These are phyloP conservation scores for Apostasia shenzhenica DNA, from an alignment of 106 monocot genomes.

Conservation along the genomic window DNA sequence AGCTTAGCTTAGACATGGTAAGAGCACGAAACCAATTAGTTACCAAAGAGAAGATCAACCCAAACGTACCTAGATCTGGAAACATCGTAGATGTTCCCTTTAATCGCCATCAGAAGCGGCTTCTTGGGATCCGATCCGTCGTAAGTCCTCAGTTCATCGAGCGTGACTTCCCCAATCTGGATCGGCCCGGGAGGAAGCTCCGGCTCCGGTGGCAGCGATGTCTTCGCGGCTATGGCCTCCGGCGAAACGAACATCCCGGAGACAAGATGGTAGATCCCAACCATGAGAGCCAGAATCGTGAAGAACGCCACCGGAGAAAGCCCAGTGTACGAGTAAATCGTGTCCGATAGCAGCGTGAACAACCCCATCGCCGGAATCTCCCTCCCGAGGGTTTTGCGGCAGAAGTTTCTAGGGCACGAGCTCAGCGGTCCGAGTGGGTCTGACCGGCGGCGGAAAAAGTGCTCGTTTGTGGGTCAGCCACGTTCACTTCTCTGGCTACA, in stretches of 20 bases:
- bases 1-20: too few species aligned
- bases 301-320: slow-evolving; percentile 62
- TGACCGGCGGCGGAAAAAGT: too few species aligned
- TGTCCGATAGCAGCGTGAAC: slow-evolving; percentile 25
- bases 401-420: too few species aligned
- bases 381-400: neutral
- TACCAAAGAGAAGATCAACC: too few species aligned
- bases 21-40: too few species aligned
- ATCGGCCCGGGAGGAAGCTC: slow-evolving; percentile 31
- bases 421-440: too few species aligned
- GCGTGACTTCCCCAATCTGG: slow-evolving; percentile 55
- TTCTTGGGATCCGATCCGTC: slow-evolving; percentile 74
- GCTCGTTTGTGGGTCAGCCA: too few species aligned
- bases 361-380: slow-evolving; percentile 5
- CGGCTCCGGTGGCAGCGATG: neutral
- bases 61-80: slow-evolving; percentile 40
- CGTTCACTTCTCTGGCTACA: too few species aligned
- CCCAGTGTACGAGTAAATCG: slow-evolving; percentile 68
- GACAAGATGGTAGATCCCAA: slow-evolving; percentile 69
- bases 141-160: slow-evolving; percentile 53
- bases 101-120: slow-evolving; percentile 75
- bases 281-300: slow-evolving; percentile 71
- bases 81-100: slow-evolving; percentile 76
- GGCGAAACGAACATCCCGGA: slow-evolving; percentile 67
- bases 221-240: slow-evolving; percentile 9